Evolutionary conservation across 1,284 basidiomycete species (phyloP).

Genomic region (Tremellales sp.): DNA sequence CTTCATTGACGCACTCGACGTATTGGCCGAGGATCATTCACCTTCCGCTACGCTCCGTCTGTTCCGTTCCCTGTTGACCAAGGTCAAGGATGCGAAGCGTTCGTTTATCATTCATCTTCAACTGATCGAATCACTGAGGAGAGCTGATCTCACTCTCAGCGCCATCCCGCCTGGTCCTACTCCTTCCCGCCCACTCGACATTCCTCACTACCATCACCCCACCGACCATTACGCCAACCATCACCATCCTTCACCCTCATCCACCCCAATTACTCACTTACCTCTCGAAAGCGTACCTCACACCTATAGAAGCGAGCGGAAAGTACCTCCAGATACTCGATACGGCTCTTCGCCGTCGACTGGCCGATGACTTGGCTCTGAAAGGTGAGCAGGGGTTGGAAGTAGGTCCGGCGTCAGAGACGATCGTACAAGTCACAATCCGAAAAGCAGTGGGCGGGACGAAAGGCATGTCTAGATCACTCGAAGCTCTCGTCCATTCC

Average conservation of each 20-base stretch:
- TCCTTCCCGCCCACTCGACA: conserved; percentile 56
- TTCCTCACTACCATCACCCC: conserved; percentile 58
- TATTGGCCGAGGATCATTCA: conserved; percentile 38
- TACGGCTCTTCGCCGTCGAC: conserved; percentile 17
- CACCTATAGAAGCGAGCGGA: conserved; percentile 54
- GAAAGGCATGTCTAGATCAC: conserved; percentile 39
- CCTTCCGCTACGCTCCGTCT: conserved; percentile 18
- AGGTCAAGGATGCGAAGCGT: conserved; percentile 21
- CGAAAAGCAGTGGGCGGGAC: conserved; percentile 44
- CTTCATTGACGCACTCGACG: conserved; percentile 40
- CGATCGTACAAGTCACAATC: conserved; percentile 33
- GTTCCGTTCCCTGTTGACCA: conserved; percentile 23
- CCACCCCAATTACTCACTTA: conserved; percentile 62
- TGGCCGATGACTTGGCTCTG: conserved; percentile 23
- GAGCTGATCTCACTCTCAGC: conserved; percentile 43
- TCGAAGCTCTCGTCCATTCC: conserved; percentile 20
- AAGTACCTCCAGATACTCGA: conserved; percentile 36
- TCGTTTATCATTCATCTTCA: background rate
- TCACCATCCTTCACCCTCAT: conserved; percentile 64
- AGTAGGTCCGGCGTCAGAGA: conserved; percentile 1
- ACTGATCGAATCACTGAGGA: background rate
- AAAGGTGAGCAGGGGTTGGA: conserved; percentile 15
- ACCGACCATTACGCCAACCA: conserved; percentile 61
- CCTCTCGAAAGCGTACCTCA: conserved; percentile 64
- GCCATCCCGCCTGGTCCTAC: conserved; percentile 63